Evolutionary conservation across 2,329 filamentous ascomycete genomes (phyloP).

Genomic region (Venturia asperata): DNA sequence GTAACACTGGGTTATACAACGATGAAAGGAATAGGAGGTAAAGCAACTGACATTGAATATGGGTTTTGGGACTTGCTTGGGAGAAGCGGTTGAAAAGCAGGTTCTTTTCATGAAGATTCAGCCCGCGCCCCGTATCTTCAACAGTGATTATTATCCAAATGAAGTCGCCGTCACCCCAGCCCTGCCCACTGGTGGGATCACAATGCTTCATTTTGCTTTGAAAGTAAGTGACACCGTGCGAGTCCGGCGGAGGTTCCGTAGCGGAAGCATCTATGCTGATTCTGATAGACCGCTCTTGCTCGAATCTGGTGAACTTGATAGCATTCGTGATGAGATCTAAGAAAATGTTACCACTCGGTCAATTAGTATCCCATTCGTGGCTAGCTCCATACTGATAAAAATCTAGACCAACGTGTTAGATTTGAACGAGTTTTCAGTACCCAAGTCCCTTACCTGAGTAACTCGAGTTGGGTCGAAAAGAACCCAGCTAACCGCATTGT

Average conservation of each 20-base stretch:
- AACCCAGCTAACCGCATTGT: conserved; percentile 4
- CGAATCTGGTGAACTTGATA: conserved; percentile 19
- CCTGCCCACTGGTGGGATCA: background rate
- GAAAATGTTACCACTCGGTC: background rate
- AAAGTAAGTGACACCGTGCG: conserved; percentile 10
- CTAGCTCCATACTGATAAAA: background rate
- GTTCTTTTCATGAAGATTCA: conserved; percentile 49
- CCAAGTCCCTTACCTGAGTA: background rate
- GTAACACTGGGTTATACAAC: too few relatives aligned
- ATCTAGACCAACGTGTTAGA: background rate
- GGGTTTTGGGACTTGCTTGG: conserved; percentile 59
- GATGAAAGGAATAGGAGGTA: too few relatives aligned
- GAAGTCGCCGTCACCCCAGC: background rate
- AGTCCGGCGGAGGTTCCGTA: background rate
- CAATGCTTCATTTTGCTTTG: background rate
- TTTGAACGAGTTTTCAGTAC: background rate
- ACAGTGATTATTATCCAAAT: conserved; percentile 55
- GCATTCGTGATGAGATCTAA: conserved; percentile 19
- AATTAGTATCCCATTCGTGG: background rate
- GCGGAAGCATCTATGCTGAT: conserved; percentile 14
- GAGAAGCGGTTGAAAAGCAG: conserved; percentile 61
- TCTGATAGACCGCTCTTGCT: conserved; percentile 3
- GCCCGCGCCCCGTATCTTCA: conserved; percentile 58
- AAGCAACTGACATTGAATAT: conserved; percentile 27
- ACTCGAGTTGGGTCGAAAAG: conserved; percentile 16